Conservation (phyloP, 164 flowering plant species). For the Dillenia turbinata region DNA sequence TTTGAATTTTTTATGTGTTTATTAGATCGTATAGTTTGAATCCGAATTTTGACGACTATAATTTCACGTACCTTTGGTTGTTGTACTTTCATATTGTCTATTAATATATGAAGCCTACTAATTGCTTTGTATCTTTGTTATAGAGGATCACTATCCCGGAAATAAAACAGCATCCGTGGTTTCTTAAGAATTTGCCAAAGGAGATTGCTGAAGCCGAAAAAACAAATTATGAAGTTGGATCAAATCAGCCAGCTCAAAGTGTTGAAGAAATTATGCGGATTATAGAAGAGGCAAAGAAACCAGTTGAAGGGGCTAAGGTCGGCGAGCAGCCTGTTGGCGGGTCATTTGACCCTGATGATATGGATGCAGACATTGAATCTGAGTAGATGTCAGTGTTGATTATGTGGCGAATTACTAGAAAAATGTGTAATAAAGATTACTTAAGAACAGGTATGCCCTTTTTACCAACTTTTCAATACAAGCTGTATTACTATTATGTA, state of each 20-base stretch:
- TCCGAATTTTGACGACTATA: background rate
- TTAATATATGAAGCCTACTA: too few relatives aligned
- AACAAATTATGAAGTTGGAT: conserved; percentile 25
- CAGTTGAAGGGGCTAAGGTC: conserved; percentile 27
- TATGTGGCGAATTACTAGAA: conserved; percentile 2
- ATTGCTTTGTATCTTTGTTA: background rate
- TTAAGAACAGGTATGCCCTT: too few relatives aligned
- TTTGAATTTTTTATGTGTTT: background rate
- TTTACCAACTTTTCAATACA: too few relatives aligned
- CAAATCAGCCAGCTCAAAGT: conserved; percentile 36
- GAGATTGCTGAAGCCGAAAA: conserved; percentile 48
- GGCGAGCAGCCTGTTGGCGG: conserved; percentile 18
- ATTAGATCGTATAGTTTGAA: too few relatives aligned
- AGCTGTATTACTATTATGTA: too few relatives aligned
- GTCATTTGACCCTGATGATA: conserved; percentile 25
- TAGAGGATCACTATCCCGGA: conserved; percentile 72
- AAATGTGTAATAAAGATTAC: too few relatives aligned
- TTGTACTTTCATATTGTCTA: too few relatives aligned
- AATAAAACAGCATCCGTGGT: conserved; percentile 70
- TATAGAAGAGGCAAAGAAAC: conserved; percentile 51
- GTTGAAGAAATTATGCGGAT: conserved; percentile 57
- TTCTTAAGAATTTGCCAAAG: conserved; percentile 50
- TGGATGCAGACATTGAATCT: conserved; percentile 24
- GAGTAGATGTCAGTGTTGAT: conserved; percentile 45
- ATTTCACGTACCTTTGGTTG: too few relatives aligned